Evolutionary conservation across 805 yeast genomes (phyloP).

Genomic region (Kodamaea kakaduensis): DNA sequence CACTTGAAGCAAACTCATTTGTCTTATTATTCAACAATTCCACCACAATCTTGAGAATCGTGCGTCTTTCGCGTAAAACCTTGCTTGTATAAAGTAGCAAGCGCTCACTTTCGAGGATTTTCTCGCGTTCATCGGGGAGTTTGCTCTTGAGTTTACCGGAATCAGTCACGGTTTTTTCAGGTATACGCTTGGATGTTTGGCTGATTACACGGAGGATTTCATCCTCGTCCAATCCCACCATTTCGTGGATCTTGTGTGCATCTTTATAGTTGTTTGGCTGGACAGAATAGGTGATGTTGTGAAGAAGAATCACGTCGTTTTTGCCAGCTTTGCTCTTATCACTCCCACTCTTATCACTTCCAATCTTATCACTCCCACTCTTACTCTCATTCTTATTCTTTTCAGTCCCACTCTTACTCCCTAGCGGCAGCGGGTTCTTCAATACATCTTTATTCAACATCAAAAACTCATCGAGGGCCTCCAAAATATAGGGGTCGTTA

Average conservation of each 20-base stretch:
- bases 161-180: conserved; percentile 27
- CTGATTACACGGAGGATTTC: conserved; percentile 49
- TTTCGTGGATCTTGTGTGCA: conserved; percentile 37
- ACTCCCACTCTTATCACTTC: no score
- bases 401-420: background rate
- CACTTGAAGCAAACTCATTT: conserved; percentile 18
- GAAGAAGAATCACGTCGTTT: conserved; percentile 26
- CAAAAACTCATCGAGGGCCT: conserved; percentile 39
- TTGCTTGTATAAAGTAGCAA: conserved; percentile 32
- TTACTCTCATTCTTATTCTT: background rate
- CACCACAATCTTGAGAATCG: conserved; percentile 40
- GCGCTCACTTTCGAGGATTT: conserved; percentile 24
- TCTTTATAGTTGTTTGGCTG: conserved; percentile 30
- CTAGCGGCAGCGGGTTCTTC: conserved; percentile 31
- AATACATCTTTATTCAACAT: conserved; percentile 28
- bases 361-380: no score
- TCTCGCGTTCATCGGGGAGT: conserved; percentile 35
- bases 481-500: conserved; percentile 28
- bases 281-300: conserved; percentile 38
- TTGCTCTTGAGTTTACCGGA: conserved; percentile 25
- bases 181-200: conserved; percentile 35
- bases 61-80: conserved; percentile 51
- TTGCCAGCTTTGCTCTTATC: no score
- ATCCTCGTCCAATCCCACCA: conserved; percentile 35
- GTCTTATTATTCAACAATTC: conserved; percentile 22